Evolutionary conservation across 148 eudicot species (phyloP).

Genomic region (Simmondsia chinensis): DNA sequence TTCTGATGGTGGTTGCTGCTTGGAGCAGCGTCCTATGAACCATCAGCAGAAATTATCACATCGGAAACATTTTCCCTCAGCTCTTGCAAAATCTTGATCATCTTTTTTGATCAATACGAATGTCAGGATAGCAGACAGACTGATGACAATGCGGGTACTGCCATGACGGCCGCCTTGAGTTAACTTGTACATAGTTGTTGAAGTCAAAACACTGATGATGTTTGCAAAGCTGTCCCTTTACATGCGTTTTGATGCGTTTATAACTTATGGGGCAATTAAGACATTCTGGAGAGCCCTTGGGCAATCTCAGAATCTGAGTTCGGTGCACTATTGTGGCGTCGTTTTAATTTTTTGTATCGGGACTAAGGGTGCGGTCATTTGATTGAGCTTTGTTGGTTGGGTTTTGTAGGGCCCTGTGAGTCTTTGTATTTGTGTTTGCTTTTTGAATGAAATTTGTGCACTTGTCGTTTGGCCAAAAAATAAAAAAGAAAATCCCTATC

Average conservation of each 20-base stretch:
- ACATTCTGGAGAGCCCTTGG: constrained; percentile 81
- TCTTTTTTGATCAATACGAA: constrained; percentile 71
- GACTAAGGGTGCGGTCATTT: too few relatives aligned
- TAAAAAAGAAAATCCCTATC: too few relatives aligned
- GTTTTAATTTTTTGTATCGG: too few relatives aligned
- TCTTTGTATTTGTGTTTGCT: too few relatives aligned
- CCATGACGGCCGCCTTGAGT: constrained; percentile 78
- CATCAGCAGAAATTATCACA: constrained; percentile 62
- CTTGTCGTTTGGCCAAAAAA: too few relatives aligned
- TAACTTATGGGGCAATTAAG: constrained; percentile 88
- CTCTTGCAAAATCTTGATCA: constrained; percentile 68
- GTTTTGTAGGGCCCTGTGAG: too few relatives aligned
- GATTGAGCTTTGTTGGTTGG: too few relatives aligned
- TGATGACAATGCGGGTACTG: constrained; percentile 87
- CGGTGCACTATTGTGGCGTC: too few relatives aligned
- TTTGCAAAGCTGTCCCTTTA: constrained; percentile 77
- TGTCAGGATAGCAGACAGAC: constrained; percentile 63
- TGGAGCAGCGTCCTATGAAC: constrained; percentile 56
- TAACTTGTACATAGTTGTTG: constrained; percentile 65
- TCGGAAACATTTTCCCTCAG: constrained; percentile 43
- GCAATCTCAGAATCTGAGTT: constrained; percentile 73
- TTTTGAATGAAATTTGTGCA: too few relatives aligned
- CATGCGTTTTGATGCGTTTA: constrained; percentile 59
- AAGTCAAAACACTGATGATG: constrained; percentile 96
- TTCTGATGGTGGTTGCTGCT: constrained; percentile 27